Base-by-base conservation (phyloP, 805 yeast genomes). In the Tetrapisispora pingtungensis region DNA sequence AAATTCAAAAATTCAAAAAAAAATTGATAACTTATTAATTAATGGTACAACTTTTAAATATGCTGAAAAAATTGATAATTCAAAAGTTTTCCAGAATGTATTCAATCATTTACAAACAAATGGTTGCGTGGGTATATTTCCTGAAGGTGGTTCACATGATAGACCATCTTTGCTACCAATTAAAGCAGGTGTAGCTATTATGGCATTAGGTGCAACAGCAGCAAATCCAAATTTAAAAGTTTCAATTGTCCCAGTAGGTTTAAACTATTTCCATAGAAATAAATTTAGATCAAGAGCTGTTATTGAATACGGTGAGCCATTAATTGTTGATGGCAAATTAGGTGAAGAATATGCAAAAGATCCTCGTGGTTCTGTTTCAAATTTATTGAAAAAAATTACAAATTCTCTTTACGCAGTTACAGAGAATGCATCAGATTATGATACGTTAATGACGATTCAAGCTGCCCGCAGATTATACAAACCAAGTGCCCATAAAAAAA, bases 81-180 rank as follows among this genome's bases (percentile, higher is more conserved):
- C 86, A 14, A 69, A 70, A 40, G 94, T 88, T 39, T 90, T 85
- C 65, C 77, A 83, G 46, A 73, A 74, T 52, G 97, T 93, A 4
- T 90, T 89, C 58, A 74, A 80, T 41, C 94, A 86, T 58, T 71
- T 90, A 49, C 77, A 86, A 35, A 69, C 77, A 20, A 85, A 85
- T 34, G 81, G 85, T 40, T 84, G 95, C 52, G 70, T 90, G 8
- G 96, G 96, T 3, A 84, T 93, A 37, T 93, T 88, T 68, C 97
- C 98, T 8, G 98, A 93, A 69, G 98, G 98, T 47, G 98, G 98
- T 1, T 87, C 96, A 12, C 98, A 90, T 58, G 98, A 90, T 62
- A 73, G 98, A 52, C 80, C 97, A 0, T 94, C 87, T 50, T 66
- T 90, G 53, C 71, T 90, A 41, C 98, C 98, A 0, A 69, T 90